Conservation (phyloP, 225 moss, liverwort and hornwort genomes). For the Climacium dendroides region DNA sequence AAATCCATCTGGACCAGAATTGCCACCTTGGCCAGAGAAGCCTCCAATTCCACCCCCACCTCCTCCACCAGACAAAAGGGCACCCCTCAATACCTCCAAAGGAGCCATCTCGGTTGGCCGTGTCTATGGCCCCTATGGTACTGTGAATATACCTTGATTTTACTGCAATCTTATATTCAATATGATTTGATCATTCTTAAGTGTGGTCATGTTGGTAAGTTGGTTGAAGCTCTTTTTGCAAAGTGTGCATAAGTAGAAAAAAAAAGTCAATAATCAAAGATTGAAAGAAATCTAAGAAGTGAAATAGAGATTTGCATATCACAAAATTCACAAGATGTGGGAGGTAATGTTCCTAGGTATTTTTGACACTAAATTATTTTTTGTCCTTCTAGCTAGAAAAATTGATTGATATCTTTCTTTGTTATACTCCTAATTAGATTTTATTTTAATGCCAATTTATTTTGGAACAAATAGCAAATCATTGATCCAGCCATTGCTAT, state of each 20-base stretch:
- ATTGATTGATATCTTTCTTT: neutral
- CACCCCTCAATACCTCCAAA: slow-evolving; percentile 18
- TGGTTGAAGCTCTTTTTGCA: neutral
- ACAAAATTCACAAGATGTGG: neutral
- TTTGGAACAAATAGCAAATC: neutral
- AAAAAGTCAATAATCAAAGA: neutral
- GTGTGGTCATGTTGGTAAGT: neutral
- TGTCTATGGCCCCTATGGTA: slow-evolving; percentile 12
- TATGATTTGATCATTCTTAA: neutral
- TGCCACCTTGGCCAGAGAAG: slow-evolving; percentile 16
- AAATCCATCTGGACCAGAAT: neutral
- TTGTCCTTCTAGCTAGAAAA: neutral
- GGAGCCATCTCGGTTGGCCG: slow-evolving; percentile 5
- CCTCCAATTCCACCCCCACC: slow-evolving; percentile 18
- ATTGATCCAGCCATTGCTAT: neutral
- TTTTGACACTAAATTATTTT: neutral
- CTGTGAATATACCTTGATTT: neutral
- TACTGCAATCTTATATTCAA: neutral
- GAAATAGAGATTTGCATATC: neutral
- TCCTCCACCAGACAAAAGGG: neutral
- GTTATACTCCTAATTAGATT: neutral
- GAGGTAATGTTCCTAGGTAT: neutral
- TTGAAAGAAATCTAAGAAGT: neutral
- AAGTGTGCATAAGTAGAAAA: neutral
- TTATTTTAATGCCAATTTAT: neutral